Evolutionary conservation across 768 basidiomycete species (phyloP).

Genomic region (Scleroderma citrinum): DNA sequence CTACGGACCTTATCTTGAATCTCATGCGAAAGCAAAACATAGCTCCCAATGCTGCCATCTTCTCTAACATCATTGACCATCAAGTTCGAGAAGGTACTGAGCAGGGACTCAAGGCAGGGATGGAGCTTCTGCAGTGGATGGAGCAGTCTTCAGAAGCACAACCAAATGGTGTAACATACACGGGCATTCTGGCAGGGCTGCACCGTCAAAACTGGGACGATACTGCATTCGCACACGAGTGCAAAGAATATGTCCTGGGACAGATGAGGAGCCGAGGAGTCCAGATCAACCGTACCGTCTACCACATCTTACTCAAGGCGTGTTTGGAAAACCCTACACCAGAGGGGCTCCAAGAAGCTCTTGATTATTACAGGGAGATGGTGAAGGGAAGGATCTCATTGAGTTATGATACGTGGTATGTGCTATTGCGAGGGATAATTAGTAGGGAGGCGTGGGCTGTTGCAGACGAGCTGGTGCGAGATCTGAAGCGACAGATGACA

Average conservation of each 20-base stretch:
- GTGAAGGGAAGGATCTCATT: constrained; percentile 39
- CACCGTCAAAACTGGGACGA: constrained; percentile 53
- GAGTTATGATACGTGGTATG: constrained; percentile 68
- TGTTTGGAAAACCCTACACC: constrained; percentile 48
- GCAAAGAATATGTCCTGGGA: constrained; percentile 43
- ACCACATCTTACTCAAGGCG: constrained; percentile 72
- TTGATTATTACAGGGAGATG: constrained; percentile 62
- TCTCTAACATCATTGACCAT: constrained; percentile 73
- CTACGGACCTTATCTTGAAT: constrained; percentile 53
- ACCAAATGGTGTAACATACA: constrained; percentile 83
- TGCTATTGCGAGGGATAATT: constrained; percentile 63
- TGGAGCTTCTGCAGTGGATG: constrained; percentile 73
- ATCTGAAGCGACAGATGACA: constrained; percentile 48
- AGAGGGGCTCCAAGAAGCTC: constrained; percentile 48
- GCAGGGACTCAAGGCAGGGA: constrained; percentile 51
- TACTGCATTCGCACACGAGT: constrained; percentile 38
- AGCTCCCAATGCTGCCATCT: constrained; percentile 67
- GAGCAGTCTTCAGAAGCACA: constrained; percentile 45
- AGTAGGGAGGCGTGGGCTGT: constrained; percentile 52
- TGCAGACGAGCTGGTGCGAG: constrained; percentile 54
- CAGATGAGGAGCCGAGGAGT: constrained; percentile 56
- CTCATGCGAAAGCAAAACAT: constrained; percentile 77
- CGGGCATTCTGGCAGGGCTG: constrained; percentile 67
- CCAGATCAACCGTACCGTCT: constrained; percentile 55
- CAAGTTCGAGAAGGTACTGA: constrained; percentile 55